A percentile compares a stretch with the other conserved stretches of the same genome.
These are phyloP conservation scores for Epichloe bromicola DNA, from an alignment of 2,329 filamentous ascomycete genomes.

Conservation along the genomic window DNA sequence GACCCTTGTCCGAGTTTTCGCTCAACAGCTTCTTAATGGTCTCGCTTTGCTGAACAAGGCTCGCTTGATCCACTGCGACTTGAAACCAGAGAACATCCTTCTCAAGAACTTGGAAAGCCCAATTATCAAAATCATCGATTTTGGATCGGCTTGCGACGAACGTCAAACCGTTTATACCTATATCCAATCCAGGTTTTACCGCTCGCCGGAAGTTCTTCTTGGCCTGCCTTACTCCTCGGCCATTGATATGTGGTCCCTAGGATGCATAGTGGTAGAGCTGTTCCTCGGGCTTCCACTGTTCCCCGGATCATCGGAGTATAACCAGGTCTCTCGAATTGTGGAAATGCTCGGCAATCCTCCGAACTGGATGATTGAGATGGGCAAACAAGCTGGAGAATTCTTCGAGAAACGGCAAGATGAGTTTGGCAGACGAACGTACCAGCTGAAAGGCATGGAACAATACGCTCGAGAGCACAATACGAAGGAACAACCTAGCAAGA, in stretches of 20 bases:
- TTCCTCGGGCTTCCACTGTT: constrained; percentile 92
- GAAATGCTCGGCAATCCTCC: constrained; percentile 96
- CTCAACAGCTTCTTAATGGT: constrained; percentile 89
- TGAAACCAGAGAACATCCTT: constrained; percentile 96
- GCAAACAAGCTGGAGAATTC: constrained; percentile 94
- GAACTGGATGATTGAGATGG: constrained; percentile 98
- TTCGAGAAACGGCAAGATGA: constrained; percentile 90
- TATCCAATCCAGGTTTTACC: constrained; percentile 96
- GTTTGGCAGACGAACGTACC: constrained; percentile 79
- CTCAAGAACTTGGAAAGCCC: constrained; percentile 97
- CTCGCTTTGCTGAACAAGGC: constrained; percentile 90
- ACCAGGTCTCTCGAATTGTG: constrained; percentile 91
- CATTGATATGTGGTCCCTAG: constrained; percentile 99
- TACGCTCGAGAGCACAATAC: constrained; percentile 91
- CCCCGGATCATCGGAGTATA: constrained; percentile 95
- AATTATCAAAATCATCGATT: constrained; percentile 99
- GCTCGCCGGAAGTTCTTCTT: constrained; percentile 90
- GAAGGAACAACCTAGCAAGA: constrained; percentile 98
- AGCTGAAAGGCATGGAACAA: constrained; percentile 94
- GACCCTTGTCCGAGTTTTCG: constrained; percentile 91
- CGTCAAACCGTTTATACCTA: constrained; percentile 98
- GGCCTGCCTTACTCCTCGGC: constrained; percentile 94
- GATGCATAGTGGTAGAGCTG: constrained; percentile 94
- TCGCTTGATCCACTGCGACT: constrained; percentile 89
- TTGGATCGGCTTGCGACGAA: constrained; percentile 95